Percentiles rank a stretch among this genome's conserved stretches.
Evolutionary conservation across 305 asterid genomes (phyloP).

Genomic region (Withania somnifera): DNA sequence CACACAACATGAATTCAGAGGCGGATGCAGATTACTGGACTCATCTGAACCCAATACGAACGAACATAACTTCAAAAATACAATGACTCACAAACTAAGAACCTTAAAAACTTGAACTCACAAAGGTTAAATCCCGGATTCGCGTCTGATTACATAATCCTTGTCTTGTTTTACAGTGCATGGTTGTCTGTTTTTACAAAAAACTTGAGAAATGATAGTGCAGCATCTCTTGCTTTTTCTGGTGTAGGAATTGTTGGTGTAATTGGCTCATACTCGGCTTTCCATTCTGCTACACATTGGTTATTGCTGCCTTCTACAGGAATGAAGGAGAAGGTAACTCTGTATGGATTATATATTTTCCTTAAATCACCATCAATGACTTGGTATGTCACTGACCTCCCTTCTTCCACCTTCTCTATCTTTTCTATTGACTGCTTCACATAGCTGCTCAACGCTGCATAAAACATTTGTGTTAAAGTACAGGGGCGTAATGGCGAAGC

Average conservation of each 20-base stretch:
- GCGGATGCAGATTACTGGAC: no score
- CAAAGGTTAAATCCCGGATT: not conserved
- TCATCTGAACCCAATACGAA: not conserved
- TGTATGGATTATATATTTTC: slow-evolving; percentile 5
- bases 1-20: not conserved
- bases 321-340: not conserved
- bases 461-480: no score
- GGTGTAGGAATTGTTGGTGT: not conserved
- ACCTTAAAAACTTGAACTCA: not conserved
- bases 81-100: not conserved
- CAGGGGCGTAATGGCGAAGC: not conserved
- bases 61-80: not conserved
- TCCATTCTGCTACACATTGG: not conserved
- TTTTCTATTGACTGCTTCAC: not conserved
- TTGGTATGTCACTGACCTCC: not conserved
- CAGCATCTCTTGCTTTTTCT: slow-evolving; percentile 4
- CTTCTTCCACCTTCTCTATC: slow-evolving; percentile 3
- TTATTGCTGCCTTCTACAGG: not conserved
- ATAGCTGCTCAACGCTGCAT: not conserved
- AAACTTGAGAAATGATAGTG: not conserved
- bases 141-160: not conserved
- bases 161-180: no score
- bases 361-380: not conserved
- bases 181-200: not conserved
- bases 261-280: not conserved